A percentile compares a stretch with the other conserved stretches of the same genome.
phyloP scores from a whole-genome alignment of 768 basidiomycete genomes.

The Lentinula edodes region DNA sequence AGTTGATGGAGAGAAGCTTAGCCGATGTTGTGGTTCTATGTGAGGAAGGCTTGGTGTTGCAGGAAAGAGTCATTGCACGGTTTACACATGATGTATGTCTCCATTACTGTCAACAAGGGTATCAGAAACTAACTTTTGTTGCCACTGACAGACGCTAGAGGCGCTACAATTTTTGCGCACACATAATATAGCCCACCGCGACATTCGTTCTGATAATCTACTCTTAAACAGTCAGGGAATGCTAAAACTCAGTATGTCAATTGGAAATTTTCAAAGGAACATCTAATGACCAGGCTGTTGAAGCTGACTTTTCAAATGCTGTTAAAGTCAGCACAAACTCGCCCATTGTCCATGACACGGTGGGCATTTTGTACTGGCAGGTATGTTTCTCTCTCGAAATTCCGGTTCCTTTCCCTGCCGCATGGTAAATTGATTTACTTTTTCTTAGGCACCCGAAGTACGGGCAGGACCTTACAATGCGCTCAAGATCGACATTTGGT shows the following conservation, averaged over 20 bases:
- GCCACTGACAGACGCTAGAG: constrained; percentile 43
- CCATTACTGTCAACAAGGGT: background rate
- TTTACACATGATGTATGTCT: constrained; percentile 72
- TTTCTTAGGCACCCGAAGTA: constrained; percentile 61
- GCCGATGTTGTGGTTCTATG: constrained; percentile 73
- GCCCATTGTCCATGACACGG: constrained; percentile 49
- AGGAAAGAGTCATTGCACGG: constrained; percentile 66
- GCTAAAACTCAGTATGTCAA: constrained; percentile 64
- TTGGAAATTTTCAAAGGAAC: background rate
- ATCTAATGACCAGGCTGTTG: background rate
- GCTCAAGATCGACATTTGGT: constrained; percentile 76
- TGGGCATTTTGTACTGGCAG: constrained; percentile 81
- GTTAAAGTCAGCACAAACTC: constrained; percentile 49
- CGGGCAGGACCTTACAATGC: constrained; percentile 66
- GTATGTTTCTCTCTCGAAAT: constrained; percentile 23
- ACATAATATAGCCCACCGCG: constrained; percentile 72
- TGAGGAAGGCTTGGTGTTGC: constrained; percentile 54
- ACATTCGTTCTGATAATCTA: constrained; percentile 80
- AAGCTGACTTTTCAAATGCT: constrained; percentile 81
- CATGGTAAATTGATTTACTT: background rate
- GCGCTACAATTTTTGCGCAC: constrained; percentile 63
- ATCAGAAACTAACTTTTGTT: constrained; percentile 2
- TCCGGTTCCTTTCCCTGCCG: no score
- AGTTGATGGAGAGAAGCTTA: constrained; percentile 83
- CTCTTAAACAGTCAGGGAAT: constrained; percentile 64